Evolutionary conservation across 768 basidiomycete species (phyloP), one percentile per base, ranked within the genome.

Genomic region (Cytidiella melzeri): DNA sequence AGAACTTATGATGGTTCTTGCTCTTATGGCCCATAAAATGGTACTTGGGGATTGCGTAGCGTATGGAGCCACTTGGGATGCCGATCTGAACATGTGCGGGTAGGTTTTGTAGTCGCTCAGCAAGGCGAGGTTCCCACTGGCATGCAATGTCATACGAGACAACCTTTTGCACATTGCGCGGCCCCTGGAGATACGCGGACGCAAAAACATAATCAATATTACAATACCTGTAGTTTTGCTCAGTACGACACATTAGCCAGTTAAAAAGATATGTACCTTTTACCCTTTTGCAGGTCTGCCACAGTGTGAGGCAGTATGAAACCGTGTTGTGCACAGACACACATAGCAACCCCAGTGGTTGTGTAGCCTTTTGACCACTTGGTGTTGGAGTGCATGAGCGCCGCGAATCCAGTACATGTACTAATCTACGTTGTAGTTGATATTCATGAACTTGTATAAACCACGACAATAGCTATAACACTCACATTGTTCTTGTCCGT

Each of bases 281-380:
- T 58, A 9, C 64, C 59, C n/a, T 55, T 53, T 36, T 62, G 60
- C 1, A 64, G 47, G 39, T 64, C 64, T 4, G 53, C 61, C 2
- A 60, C 43, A 0, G 55, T 59, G 41, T 53, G 55, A 5, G 54
- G 44, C 1, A 44, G 46, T 13, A 61, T 48, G 11, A 64, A 38
- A 5, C 48, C 59, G 40, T 65, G 64, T 3, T 59, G 49, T 1
- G 51, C 49, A 40, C 59, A 61, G 6, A 45, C 26, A 5, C 45
- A 45, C 1, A 41, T 50, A 1, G 11, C 42, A 18, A 43, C 28
- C 5, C 42, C 42, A 1, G 20, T 43, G 1, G 42, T 18, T 1
- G n/a, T 27, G 23, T 43, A 43, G 7, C 20, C 42, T 4, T 25
- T 43, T 1, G 18, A 43, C 12, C 11, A 25, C 23, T 25, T 21